Conservation (phyloP, 805 yeast species). For the Naumovozyma baii region DNA sequence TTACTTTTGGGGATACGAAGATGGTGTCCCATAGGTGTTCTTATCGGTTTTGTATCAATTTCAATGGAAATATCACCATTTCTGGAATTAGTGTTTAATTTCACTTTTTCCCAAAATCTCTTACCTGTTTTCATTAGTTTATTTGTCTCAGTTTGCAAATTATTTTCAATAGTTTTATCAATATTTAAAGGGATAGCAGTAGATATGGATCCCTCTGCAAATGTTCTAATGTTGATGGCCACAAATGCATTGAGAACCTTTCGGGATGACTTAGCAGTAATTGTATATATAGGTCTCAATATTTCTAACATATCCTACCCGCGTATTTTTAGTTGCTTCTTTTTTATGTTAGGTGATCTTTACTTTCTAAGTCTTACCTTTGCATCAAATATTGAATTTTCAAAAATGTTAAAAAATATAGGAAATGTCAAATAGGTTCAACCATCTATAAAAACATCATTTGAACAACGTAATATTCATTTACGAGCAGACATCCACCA, state of each 20-base stretch:
- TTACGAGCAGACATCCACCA: not conserved
- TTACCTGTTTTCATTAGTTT: constrained; percentile 56
- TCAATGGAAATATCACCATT: constrained; percentile 41
- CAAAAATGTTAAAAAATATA: not conserved
- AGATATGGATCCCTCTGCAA: not conserved
- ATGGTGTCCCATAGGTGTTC: constrained; percentile 74
- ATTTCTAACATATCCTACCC: not conserved
- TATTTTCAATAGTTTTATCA: constrained; percentile 40
- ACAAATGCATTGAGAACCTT: too few species aligned
- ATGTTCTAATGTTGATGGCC: not conserved
- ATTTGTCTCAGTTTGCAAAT: constrained; percentile 52
- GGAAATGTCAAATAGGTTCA: not conserved
- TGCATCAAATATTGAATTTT: not conserved
- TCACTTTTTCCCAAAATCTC: constrained; percentile 76
- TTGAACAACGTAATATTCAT: too few species aligned
- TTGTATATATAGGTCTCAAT: too few species aligned
- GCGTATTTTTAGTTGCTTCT: too few species aligned
- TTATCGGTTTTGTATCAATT: constrained; percentile 65
- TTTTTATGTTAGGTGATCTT: too few species aligned
- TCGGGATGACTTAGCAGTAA: too few species aligned
- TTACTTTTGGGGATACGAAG: constrained; percentile 54
- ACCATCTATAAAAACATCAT: too few species aligned
- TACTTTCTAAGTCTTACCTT: not conserved
- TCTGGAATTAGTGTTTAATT: constrained; percentile 24
- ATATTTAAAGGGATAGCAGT: constrained; percentile 18